Percentiles rank a stretch among this genome's conserved stretches.
Conservation (phyloP, 2,329 filamentous ascomycete species). For the Diplocarpon mali region DNA sequence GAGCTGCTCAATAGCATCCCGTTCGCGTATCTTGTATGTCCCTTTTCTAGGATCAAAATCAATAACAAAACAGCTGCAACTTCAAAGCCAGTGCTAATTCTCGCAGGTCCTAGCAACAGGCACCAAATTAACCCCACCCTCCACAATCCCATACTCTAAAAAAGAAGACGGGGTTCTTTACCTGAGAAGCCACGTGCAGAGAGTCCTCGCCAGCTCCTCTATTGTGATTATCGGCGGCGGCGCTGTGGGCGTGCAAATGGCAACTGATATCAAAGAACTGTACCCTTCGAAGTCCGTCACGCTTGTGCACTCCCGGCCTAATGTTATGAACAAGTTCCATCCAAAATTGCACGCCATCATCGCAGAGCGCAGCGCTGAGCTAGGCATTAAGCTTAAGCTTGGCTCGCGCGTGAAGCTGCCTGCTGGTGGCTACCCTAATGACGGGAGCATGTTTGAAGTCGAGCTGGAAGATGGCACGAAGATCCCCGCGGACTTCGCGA, state of each 20-base stretch:
- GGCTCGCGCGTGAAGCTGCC: conserved; percentile 26
- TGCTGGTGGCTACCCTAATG: background rate
- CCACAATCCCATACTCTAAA: background rate
- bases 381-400: conserved; percentile 32
- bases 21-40: background rate
- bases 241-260: conserved; percentile 39
- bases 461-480: background rate
- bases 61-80: no score
- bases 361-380: conserved; percentile 25
- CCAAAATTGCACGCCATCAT: conserved; percentile 30
- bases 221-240: conserved; percentile 34
- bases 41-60: no score
- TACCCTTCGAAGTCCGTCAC: conserved; percentile 37
- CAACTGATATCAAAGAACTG: conserved; percentile 35
- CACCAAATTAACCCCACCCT: background rate
- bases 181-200: background rate
- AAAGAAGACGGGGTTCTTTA: background rate
- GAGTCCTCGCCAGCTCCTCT: background rate
- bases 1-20: background rate
- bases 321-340: conserved; percentile 34
- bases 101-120: background rate
- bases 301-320: conserved; percentile 35
- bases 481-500: conserved; percentile 21
- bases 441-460: background rate
- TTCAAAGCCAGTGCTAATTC: background rate